Evolutionary conservation across 2,329 filamentous ascomycete species (phyloP).

Genomic region (Exophiala calicioides): DNA sequence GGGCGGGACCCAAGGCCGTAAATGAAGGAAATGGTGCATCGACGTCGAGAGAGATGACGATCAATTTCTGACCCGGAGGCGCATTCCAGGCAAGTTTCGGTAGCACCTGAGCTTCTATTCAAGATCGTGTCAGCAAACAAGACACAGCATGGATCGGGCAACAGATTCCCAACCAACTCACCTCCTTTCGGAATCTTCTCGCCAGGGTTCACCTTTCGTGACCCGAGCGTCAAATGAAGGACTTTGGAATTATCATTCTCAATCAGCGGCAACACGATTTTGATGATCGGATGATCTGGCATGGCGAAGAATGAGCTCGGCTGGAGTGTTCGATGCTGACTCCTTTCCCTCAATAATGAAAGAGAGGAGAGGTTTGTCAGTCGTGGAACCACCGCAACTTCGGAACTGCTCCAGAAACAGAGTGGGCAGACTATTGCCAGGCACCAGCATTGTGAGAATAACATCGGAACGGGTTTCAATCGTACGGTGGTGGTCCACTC

Average conservation of each 20-base stretch:
- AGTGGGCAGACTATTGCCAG: background rate
- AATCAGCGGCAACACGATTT: conserved; percentile 3
- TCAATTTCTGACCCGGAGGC: conserved; percentile 25
- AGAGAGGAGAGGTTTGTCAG: too few relatives aligned
- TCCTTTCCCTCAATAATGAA: background rate
- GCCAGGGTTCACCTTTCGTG: conserved; percentile 4
- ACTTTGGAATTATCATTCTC: background rate
- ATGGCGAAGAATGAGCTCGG: background rate
- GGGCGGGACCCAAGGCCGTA: conserved; percentile 33
- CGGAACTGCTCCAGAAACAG: too few relatives aligned
- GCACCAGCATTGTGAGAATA: background rate
- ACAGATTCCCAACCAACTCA: background rate
- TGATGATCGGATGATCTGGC: conserved; percentile 1
- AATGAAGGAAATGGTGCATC: conserved; percentile 38
- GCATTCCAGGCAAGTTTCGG: conserved; percentile 5
- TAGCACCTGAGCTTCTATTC: background rate
- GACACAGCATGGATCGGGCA: background rate
- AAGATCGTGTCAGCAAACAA: conserved; percentile 9
- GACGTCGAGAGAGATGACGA: conserved; percentile 34
- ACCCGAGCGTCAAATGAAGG: conserved; percentile 1
- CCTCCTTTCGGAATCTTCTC: conserved; percentile 11
- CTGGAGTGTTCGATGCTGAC: background rate
- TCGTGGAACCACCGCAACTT: too few relatives aligned
- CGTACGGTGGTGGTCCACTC: background rate
- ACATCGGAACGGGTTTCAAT: background rate